Conservation (phyloP, 495 filamentous ascomycete genomes). For the Sporormia fimetaria region DNA sequence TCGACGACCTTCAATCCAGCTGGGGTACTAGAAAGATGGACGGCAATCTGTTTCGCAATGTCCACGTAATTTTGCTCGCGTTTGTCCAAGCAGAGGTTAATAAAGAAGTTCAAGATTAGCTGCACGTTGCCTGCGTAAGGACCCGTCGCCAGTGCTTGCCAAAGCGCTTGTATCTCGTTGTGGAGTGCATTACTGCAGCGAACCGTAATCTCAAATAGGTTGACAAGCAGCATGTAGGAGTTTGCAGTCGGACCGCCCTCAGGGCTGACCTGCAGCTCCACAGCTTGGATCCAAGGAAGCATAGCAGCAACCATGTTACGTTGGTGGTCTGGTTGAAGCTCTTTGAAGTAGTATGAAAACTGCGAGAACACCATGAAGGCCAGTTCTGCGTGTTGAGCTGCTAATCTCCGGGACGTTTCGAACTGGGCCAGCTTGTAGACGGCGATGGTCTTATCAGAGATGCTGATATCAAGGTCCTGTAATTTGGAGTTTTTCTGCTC, state of each 20-base stretch:
- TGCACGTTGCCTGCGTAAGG: constrained; percentile 92
- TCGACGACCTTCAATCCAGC: constrained; percentile 89
- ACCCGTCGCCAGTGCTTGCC: constrained; percentile 91
- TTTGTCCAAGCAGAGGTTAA: constrained; percentile 79
- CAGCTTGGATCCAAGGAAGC: constrained; percentile 88
- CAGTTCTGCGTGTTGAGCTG: constrained; percentile 73
- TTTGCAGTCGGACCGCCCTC: constrained; percentile 78
- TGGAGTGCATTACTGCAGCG: constrained; percentile 77
- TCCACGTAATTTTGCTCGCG: constrained; percentile 96
- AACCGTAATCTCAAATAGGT: constrained; percentile 93
- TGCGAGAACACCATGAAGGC: constrained; percentile 93
- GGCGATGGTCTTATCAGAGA: constrained; percentile 94
- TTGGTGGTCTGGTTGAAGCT: constrained; percentile 65
- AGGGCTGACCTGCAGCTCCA: constrained; percentile 89
- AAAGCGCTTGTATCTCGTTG: constrained; percentile 93
- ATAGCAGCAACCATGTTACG: constrained; percentile 91
- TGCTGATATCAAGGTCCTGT: constrained; percentile 95
- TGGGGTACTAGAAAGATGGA: constrained; percentile 83
- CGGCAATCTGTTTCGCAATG: constrained; percentile 93
- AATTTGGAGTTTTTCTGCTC: constrained; percentile 78
- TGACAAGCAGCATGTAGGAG: constrained; percentile 92
- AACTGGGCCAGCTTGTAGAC: constrained; percentile 97
- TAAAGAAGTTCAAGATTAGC: constrained; percentile 89
- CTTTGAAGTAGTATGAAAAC: constrained; percentile 83
- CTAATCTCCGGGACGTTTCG: constrained; percentile 83